A percentile compares a stretch with the other conserved stretches of the same genome.
phyloP scores from a whole-genome alignment of 2,329 filamentous ascomycete species.

The Magnaporthales sp. region DNA sequence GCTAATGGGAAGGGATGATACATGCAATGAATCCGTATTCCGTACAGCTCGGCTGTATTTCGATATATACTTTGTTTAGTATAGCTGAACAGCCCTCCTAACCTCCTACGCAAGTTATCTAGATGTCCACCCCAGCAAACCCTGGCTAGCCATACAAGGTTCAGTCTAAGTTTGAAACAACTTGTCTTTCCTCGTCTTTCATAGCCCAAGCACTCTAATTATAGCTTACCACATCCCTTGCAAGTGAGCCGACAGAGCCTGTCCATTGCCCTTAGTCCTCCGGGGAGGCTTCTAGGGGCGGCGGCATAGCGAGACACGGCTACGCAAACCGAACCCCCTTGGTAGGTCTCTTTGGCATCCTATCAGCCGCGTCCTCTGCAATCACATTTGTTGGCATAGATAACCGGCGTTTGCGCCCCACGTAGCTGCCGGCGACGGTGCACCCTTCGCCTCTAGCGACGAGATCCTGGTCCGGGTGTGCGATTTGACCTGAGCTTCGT shows the following conservation, averaged over 20 bases:
- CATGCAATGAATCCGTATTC: not conserved
- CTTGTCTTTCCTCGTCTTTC: not conserved
- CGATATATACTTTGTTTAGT: too few species aligned
- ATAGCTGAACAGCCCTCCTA: not conserved
- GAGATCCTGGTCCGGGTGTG: constrained; percentile 37
- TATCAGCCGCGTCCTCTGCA: not conserved
- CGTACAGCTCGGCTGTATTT: too few species aligned
- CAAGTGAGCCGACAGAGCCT: not conserved
- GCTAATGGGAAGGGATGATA: not conserved
- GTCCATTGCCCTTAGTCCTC: too few species aligned
- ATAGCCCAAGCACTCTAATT: not conserved
- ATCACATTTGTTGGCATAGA: not conserved
- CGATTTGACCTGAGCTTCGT: constrained; percentile 33
- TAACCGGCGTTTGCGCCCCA: not conserved
- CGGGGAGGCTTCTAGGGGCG: too few species aligned
- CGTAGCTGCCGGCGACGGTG: not conserved
- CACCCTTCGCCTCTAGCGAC: not conserved
- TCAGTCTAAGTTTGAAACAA: not conserved
- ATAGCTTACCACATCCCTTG: not conserved
- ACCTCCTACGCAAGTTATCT: not conserved
- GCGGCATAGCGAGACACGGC: too few species aligned
- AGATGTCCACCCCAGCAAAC: not conserved
- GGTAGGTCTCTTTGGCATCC: not conserved
- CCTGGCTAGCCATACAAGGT: not conserved
- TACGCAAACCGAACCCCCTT: not conserved